Evolutionary conservation across 495 filamentous ascomycete species (phyloP).

Genomic region (Beverwykella pulmonaria): DNA sequence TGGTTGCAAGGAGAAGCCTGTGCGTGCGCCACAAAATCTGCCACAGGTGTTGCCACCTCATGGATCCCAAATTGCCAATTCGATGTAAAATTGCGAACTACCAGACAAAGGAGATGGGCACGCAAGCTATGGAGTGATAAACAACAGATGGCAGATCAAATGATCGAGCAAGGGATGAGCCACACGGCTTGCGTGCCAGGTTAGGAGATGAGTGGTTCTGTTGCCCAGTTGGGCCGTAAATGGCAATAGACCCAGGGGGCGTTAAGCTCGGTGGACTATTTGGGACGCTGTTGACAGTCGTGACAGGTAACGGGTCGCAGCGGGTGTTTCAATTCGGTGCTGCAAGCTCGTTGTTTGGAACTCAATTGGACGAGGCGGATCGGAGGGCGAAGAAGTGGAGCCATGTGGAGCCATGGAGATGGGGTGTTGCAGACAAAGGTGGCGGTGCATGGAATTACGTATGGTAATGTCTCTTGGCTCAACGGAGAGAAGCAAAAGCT

Average conservation of each 20-base stretch:
- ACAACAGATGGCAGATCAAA: conserved; percentile 3
- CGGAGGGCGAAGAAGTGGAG: not conserved
- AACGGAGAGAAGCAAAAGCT: not conserved
- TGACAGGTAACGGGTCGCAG: conserved; percentile 22
- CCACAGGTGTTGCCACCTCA: not conserved
- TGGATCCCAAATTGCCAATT: conserved; percentile 32
- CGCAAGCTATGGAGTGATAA: conserved; percentile 20
- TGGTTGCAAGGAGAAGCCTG: conserved; percentile 7
- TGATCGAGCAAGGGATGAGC: conserved; percentile 19
- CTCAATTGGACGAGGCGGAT: conserved; percentile 14
- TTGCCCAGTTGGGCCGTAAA: conserved; percentile 11
- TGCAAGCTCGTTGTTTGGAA: not conserved
- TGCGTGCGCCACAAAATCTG: conserved; percentile 21
- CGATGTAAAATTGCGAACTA: conserved; percentile 25
- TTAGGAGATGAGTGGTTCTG: conserved; percentile 24
- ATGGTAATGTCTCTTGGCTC: not conserved
- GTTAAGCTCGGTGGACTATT: not conserved
- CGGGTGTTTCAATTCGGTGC: conserved; percentile 18
- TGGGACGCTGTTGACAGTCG: conserved; percentile 17
- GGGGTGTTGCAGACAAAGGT: no score
- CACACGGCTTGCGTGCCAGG: conserved; percentile 19
- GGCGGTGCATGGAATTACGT: conserved; percentile 12
- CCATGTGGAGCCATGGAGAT: no score
- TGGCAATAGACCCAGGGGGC: conserved; percentile 8
- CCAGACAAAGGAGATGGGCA: not conserved